Percentiles rank a stretch among this genome's conserved stretches.
phyloP scores from a whole-genome alignment of 805 yeast species.

The Huiozyma naganishii region DNA sequence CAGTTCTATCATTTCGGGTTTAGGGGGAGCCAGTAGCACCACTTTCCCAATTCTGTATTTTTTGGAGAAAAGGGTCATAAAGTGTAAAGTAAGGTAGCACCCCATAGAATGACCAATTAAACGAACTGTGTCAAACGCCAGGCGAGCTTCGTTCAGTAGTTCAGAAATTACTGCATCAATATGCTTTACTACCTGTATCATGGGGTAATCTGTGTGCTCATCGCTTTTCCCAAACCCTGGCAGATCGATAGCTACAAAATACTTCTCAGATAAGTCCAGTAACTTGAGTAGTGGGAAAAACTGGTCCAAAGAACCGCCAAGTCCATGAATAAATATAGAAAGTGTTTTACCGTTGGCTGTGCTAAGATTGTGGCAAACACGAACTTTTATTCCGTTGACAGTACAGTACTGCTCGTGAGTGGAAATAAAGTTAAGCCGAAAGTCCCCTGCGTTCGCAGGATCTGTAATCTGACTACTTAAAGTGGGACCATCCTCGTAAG shows the following conservation, averaged over 20 bases:
- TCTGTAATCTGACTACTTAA: constrained; percentile 6
- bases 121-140: constrained; percentile 1
- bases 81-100: constrained; percentile 40
- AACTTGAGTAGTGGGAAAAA: constrained; percentile 60
- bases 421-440: constrained; percentile 14
- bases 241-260: constrained; percentile 61
- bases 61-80: constrained; percentile 27
- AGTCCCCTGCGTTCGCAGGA: constrained; percentile 13
- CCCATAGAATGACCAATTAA: constrained; percentile 68
- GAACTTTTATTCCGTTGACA: constrained; percentile 4
- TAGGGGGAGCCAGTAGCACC: constrained; percentile 42
- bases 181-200: constrained; percentile 7
- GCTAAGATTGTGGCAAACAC: constrained; percentile 18
- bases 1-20: constrained; percentile 13
- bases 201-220: constrained; percentile 12
- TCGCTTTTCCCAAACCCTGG: constrained; percentile 74
- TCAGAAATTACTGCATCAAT: constrained; percentile 1
- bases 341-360: constrained; percentile 19
- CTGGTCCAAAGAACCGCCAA: constrained; percentile 84
- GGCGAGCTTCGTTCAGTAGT: too few relatives aligned
- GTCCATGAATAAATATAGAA: constrained; percentile 66
- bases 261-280: constrained; percentile 49
- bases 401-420: constrained; percentile 8
- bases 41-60: constrained; percentile 14
- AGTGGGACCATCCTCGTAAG: constrained; percentile 8